Evolutionary conservation across 1,139 yeast genomes (phyloP).

Genomic region (Taphrina pruni): DNA sequence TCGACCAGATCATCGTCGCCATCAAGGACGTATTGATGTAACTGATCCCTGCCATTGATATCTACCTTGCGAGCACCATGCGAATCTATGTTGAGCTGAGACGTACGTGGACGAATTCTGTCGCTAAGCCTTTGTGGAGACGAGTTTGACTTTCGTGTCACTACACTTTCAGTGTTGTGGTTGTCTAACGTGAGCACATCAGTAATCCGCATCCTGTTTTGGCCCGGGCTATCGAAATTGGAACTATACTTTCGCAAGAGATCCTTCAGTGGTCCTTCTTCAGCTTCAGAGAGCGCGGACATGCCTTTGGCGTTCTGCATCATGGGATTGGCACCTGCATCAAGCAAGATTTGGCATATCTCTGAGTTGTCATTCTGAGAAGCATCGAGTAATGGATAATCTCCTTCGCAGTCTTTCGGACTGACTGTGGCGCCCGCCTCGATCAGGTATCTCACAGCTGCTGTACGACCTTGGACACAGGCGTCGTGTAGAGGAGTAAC

Average conservation of each 20-base stretch:
- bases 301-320: constrained; percentile 33
- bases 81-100: constrained; percentile 24
- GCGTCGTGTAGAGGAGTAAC: constrained; percentile 37
- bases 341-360: constrained; percentile 28
- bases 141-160: background rate
- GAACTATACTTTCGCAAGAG: constrained; percentile 23
- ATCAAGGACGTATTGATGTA: constrained; percentile 31
- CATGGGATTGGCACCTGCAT: constrained; percentile 39
- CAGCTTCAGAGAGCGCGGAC: constrained; percentile 36
- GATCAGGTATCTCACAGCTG: constrained; percentile 11
- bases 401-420: constrained; percentile 37
- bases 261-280: constrained; percentile 37
- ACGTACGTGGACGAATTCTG: constrained; percentile 16
- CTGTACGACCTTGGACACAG: constrained; percentile 21
- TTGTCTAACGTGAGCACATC: constrained; percentile 17
- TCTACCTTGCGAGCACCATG: constrained; percentile 36
- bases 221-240: constrained; percentile 34
- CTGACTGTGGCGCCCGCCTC: constrained; percentile 22
- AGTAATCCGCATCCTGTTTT: constrained; percentile 34
- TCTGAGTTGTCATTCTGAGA: constrained; percentile 31
- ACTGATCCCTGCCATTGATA: constrained; percentile 30
- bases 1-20: constrained; percentile 36
- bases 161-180: background rate
- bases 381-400: constrained; percentile 37
- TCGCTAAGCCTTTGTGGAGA: constrained; percentile 38